phyloP scores from a whole-genome alignment of 768 basidiomycete genomes.

The Dentipellis sp. region DNA sequence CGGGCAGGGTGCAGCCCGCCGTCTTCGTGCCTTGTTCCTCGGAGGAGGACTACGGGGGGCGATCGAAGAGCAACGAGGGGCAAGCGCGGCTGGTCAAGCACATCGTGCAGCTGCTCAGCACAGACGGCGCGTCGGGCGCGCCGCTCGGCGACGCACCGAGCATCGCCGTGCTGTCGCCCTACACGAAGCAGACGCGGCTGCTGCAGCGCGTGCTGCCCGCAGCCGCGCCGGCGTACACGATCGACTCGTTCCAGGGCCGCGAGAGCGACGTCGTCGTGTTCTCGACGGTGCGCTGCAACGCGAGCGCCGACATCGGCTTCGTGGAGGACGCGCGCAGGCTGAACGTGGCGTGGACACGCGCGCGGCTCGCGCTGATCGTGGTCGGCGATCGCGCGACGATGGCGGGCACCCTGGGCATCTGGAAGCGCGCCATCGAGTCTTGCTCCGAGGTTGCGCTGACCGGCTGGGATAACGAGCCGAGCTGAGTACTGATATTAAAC shows the following conservation, averaged over 20 bases:
- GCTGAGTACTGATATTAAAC: not conserved
- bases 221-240: constrained; percentile 32
- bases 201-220: constrained; percentile 29
- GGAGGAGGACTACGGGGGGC: constrained; percentile 49
- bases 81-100: constrained; percentile 45
- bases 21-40: constrained; percentile 48
- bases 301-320: constrained; percentile 52
- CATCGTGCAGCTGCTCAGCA: constrained; percentile 34
- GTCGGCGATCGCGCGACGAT: constrained; percentile 50
- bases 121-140: constrained; percentile 1
- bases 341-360: constrained; percentile 68
- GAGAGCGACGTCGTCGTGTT: constrained; percentile 63
- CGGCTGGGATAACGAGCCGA: constrained; percentile 7
- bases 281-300: constrained; percentile 55
- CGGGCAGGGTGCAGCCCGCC: constrained; percentile 32
- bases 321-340: constrained; percentile 49
- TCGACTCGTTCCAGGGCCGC: constrained; percentile 61
- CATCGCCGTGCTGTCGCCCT: constrained; percentile 49
- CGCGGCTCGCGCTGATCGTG: constrained; percentile 46
- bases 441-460: constrained; percentile 20
- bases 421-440: constrained; percentile 39
- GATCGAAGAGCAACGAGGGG: constrained; percentile 55
- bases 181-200: constrained; percentile 44
- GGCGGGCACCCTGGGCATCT: constrained; percentile 30
- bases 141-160: constrained; percentile 1